These are phyloP conservation scores for Withania somnifera DNA, from an alignment of 305 asterid genomes.

Conservation along the genomic window DNA sequence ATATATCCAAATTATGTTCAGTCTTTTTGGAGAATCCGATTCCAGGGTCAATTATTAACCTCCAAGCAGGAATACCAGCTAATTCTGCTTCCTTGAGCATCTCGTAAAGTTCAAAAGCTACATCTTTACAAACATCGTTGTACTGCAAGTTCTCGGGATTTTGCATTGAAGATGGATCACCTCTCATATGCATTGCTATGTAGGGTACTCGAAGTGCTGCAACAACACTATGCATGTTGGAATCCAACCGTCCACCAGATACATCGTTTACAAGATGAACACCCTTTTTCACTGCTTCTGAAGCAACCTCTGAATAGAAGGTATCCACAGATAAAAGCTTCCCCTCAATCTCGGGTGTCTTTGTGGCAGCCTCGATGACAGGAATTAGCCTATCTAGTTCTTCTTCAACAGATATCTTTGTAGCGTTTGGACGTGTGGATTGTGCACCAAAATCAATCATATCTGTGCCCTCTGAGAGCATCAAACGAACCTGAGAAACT, in stretches of 20 bases:
- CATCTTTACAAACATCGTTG: constrained; percentile 46
- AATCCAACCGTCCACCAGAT: constrained; percentile 65
- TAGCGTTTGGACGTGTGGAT: constrained; percentile 87
- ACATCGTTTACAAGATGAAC: constrained; percentile 76
- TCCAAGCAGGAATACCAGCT: constrained; percentile 87
- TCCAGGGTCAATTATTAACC: constrained; percentile 77
- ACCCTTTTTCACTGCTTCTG: constrained; percentile 61
- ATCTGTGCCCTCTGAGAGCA: constrained; percentile 70
- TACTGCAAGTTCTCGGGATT: constrained; percentile 47
- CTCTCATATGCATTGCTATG: constrained; percentile 82
- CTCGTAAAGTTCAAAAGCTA: constrained; percentile 46
- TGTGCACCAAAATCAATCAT: constrained; percentile 90
- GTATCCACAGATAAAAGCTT: constrained; percentile 78
- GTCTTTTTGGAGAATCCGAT: constrained; percentile 79
- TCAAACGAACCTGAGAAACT: constrained; percentile 43
- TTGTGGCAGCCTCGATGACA: constrained; percentile 51
- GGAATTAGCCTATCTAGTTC: constrained; percentile 77
- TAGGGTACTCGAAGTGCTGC: constrained; percentile 60
- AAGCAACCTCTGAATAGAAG: constrained; percentile 66
- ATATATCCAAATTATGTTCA: constrained; percentile 60
- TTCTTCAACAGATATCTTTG: constrained; percentile 55
- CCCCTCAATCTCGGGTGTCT: constrained; percentile 67
- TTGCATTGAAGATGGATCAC: constrained; percentile 85
- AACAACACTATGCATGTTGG: constrained; percentile 38
- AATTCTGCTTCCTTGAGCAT: constrained; percentile 60